Base-by-base conservation (phyloP, 179 eudicot genomes). In the Spinacia oleracea region DNA sequence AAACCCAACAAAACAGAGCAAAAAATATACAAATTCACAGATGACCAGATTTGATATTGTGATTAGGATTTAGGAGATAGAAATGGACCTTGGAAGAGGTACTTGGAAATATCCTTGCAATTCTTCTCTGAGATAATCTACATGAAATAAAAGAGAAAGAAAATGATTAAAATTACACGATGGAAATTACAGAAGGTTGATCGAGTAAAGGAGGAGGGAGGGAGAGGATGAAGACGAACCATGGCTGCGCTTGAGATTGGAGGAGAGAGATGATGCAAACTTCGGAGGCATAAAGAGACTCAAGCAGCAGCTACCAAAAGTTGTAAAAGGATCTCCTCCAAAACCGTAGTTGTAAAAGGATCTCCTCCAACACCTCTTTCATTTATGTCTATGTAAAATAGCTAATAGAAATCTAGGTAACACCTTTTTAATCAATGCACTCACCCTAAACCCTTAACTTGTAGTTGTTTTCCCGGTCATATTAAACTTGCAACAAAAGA, bases 91-190 rank as follows among this genome's bases (percentile, higher is more conserved):
- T 92, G 98, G 48, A 92, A 94, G 85, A 94, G 89, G 89, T 93
- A 94, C 62, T 94, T 94, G 86, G 86, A 83, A 85, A 94, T 94
- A 84, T 93, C 98, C 85, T 85, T 85, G 63, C 98, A 86, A 72
- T 94, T 94, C 94, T 92, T 92, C 90, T 94, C 98, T 2, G 98
- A 32, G 56, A 94, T 94, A 80, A 94, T 92, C 98, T 94, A 89
- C 1, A 1, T n/a, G n/a, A 35, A 73, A 16, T 90, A 6, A 1
- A 35, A 73, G n/a, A 2, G 74, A 29, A 59, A 56, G 20, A 43
- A 56, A 25, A 77, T 79, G 5, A 76, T 27, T 2, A 70, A 31
- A 43, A 50, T 42, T 1, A 35, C 3, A 9, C 35, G 63, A 66
- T 21, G 0, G 72, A 11, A 35, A 18, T 20, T 7, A 2, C 16